Evolutionary conservation across 2,329 filamentous ascomycete species (phyloP).

Genomic region (Juglanconis sp.): DNA sequence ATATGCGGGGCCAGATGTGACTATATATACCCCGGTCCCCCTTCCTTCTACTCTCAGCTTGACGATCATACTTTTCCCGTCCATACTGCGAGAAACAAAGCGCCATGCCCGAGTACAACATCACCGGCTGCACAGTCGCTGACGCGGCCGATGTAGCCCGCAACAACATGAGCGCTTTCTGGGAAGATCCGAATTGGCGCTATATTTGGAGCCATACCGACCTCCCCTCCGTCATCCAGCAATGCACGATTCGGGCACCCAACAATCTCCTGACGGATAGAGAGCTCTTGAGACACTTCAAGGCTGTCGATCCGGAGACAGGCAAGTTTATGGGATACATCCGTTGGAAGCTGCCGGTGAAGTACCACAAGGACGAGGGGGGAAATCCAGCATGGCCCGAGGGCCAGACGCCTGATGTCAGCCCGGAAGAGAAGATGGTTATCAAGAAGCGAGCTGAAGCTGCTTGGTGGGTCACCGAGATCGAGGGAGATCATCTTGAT

Average conservation of each 20-base stretch:
- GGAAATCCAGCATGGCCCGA: conserved; percentile 16
- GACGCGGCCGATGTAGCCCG: conserved; percentile 17
- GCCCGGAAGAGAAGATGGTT: conserved; percentile 10
- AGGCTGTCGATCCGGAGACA: conserved; percentile 21
- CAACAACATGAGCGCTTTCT: conserved; percentile 22
- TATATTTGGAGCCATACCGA: conserved; percentile 16
- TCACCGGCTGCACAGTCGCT: conserved; percentile 18
- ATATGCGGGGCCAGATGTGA: too few relatives aligned
- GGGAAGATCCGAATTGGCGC: conserved; percentile 20
- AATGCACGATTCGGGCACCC: conserved; percentile 2
- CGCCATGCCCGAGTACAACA: conserved; percentile 6
- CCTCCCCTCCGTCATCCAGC: conserved; percentile 1
- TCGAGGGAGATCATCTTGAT: conserved; percentile 16
- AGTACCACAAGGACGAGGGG: not conserved
- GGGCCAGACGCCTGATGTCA: conserved; percentile 17
- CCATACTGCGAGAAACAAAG: not conserved
- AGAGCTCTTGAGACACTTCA: conserved; percentile 18
- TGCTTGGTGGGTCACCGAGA: conserved; percentile 15
- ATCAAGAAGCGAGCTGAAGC: conserved; percentile 9
- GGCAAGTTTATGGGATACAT: conserved; percentile 21
- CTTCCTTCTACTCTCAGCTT: too few relatives aligned
- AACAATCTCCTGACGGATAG: conserved; percentile 21
- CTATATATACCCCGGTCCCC: too few relatives aligned
- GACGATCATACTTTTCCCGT: not conserved
- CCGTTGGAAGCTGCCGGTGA: conserved; percentile 21